Evolutionary conservation across 75 land plant species (phyloP).

Genomic region (Isoetes taiwanensis): DNA sequence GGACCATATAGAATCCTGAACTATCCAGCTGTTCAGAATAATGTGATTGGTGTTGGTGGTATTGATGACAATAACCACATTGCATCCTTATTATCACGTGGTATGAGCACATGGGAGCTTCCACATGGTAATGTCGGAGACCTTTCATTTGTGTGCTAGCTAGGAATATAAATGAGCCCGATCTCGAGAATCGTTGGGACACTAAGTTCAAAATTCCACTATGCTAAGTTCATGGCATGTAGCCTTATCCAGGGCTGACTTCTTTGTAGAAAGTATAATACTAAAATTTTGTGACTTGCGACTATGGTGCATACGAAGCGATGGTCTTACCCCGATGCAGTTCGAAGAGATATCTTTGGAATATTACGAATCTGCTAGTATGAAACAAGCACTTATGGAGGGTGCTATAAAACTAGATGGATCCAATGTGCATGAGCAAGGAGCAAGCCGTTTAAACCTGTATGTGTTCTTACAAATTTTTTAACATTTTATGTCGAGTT

Average conservation of each 20-base stretch:
- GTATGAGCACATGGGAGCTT: constrained; percentile 6
- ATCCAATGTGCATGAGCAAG: not conserved
- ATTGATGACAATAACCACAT: constrained; percentile 2
- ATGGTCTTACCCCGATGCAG: not conserved
- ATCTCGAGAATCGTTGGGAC: not conserved
- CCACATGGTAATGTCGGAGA: not conserved
- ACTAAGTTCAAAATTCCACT: not conserved
- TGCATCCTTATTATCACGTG: not conserved
- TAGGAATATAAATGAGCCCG: not conserved
- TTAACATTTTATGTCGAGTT: too few relatives aligned
- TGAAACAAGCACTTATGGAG: constrained; percentile 6
- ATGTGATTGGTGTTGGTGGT: constrained; percentile 2
- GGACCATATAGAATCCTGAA: constrained; percentile 2
- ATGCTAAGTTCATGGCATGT: too few relatives aligned
- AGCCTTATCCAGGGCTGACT: constrained; percentile 1
- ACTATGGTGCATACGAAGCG: not conserved
- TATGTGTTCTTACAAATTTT: not conserved
- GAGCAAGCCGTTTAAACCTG: constrained; percentile 1
- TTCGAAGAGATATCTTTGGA: not conserved
- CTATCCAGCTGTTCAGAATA: constrained; percentile 1
- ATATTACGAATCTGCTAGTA: not conserved
- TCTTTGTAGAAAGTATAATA: too few relatives aligned
- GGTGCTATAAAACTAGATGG: not conserved
- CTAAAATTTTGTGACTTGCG: too few relatives aligned
- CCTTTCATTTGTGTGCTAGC: not conserved